Evolutionary conservation across 2,329 filamentous ascomycete genomes (phyloP).

Genomic region (Fusarium sp.): DNA sequence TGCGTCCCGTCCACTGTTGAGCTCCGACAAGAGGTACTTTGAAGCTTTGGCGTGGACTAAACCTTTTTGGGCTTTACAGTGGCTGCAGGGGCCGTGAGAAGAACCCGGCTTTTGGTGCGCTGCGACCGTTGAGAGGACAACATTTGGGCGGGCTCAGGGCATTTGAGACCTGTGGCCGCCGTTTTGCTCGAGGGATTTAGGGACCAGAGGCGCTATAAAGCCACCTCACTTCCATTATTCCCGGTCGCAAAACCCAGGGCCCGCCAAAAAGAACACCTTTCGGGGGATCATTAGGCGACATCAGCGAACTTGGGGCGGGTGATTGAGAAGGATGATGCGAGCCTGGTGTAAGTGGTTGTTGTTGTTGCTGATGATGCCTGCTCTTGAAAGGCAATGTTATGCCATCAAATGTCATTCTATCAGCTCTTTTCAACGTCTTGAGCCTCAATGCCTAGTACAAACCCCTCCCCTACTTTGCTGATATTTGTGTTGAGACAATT

Average conservation of each 20-base stretch:
- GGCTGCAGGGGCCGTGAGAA: conserved; percentile 29
- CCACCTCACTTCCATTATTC: neutral
- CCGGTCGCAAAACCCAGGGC: conserved; percentile 4
- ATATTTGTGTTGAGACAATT: conserved; percentile 42
- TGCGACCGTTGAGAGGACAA: conserved; percentile 37
- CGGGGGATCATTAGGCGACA: conserved; percentile 42
- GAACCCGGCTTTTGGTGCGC: conserved; percentile 27
- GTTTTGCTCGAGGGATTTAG: conserved; percentile 16
- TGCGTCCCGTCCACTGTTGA: conserved; percentile 48
- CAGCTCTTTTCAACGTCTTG: no score
- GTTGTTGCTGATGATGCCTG: neutral
- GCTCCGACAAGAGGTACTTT: conserved; percentile 52
- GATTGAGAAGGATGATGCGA: conserved; percentile 9
- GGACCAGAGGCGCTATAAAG: conserved; percentile 17
- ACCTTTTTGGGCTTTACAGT: conserved; percentile 36
- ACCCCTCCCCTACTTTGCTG: conserved; percentile 16
- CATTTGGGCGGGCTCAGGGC: conserved; percentile 18
- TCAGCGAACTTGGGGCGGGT: conserved; percentile 32
- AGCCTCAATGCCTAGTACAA: neutral
- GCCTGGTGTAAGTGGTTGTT: neutral
- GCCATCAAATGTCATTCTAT: neutral
- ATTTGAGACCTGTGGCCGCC: neutral
- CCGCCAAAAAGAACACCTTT: conserved; percentile 32
- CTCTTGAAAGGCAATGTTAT: neutral
- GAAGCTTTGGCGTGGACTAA: conserved; percentile 48